phyloP scores from a whole-genome alignment of 2,329 filamentous ascomycete genomes.

The Neofusicoccum ribis region DNA sequence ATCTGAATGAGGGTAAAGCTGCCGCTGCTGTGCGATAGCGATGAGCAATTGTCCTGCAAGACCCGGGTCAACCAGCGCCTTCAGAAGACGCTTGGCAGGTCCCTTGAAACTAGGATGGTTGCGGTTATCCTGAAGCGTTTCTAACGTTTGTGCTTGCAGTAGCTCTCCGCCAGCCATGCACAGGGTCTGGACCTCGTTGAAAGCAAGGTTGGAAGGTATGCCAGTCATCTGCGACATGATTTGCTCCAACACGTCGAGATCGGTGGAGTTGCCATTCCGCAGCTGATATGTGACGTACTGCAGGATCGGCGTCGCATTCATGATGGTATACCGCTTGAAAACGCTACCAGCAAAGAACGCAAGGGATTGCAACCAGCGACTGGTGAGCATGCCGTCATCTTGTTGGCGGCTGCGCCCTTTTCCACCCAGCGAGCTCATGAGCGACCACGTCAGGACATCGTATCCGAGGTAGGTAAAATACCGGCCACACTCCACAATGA shows the following conservation, averaged over 20 bases:
- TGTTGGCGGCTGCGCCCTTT: slow-evolving; percentile 60
- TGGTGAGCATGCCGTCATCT: slow-evolving; percentile 72
- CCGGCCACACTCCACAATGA: slow-evolving; percentile 88
- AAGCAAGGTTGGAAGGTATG: slow-evolving; percentile 80
- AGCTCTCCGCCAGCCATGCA: slow-evolving; percentile 85
- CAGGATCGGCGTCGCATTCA: slow-evolving; percentile 81
- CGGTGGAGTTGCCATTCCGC: slow-evolving; percentile 77
- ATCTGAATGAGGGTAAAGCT: slow-evolving; percentile 77
- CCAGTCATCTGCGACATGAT: slow-evolving; percentile 92
- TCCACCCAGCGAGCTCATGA: slow-evolving; percentile 70
- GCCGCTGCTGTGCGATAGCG: slow-evolving; percentile 84
- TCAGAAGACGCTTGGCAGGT: slow-evolving; percentile 77
- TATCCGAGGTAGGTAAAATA: slow-evolving; percentile 93
- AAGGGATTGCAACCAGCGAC: slow-evolving; percentile 86
- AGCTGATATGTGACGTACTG: slow-evolving; percentile 89
- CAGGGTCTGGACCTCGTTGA: slow-evolving; percentile 83
- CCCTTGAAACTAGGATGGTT: slow-evolving; percentile 57
- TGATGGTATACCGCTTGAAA: slow-evolving; percentile 79
- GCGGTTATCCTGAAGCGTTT: slow-evolving; percentile 75
- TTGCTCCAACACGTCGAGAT: slow-evolving; percentile 88
- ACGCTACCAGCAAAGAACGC: slow-evolving; percentile 89
- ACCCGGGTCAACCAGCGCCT: slow-evolving; percentile 73
- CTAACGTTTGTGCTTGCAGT: slow-evolving; percentile 77
- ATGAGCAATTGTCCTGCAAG: slow-evolving; percentile 83
- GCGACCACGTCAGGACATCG: slow-evolving; percentile 88